phyloP scores from a whole-genome alignment of 202 grass and related monocot species.

The Setaria viridis region DNA sequence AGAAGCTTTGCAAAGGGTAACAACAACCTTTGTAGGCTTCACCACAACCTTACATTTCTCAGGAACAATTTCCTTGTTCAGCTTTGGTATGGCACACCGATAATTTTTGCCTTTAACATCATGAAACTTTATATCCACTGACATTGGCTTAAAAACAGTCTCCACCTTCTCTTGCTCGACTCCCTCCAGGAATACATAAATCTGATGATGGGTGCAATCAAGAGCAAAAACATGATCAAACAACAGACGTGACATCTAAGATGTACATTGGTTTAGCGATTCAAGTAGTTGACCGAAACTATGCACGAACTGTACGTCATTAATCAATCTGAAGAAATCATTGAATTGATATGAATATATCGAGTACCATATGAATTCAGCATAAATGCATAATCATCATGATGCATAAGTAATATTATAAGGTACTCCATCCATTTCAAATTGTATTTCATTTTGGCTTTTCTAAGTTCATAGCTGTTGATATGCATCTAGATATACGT shows the following conservation, averaged over 20 bases:
- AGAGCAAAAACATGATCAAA: constrained; percentile 23
- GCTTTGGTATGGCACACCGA: constrained; percentile 72
- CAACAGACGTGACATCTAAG: background rate
- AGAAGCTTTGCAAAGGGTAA: constrained; percentile 77
- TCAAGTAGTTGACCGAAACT: background rate
- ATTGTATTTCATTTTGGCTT: no score
- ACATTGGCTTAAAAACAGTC: constrained; percentile 64
- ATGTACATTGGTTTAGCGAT: background rate
- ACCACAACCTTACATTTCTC: constrained; percentile 83
- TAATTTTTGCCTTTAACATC: constrained; percentile 90
- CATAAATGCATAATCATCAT: background rate
- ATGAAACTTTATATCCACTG: constrained; percentile 83
- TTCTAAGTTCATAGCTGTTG: no score
- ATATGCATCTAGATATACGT: no score
- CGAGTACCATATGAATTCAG: background rate
- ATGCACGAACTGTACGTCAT: background rate
- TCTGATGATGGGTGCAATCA: constrained; percentile 40
- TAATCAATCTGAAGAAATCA: background rate
- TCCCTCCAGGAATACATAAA: constrained; percentile 75
- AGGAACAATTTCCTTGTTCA: constrained; percentile 89
- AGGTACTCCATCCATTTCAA: no score
- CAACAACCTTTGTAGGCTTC: constrained; percentile 70
- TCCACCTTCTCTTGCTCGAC: constrained; percentile 75
- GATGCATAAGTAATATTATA: background rate
- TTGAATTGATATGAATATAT: background rate